Conservation (phyloP, 1,284 basidiomycete genomes). For the Pseudozyma pruni region DNA sequence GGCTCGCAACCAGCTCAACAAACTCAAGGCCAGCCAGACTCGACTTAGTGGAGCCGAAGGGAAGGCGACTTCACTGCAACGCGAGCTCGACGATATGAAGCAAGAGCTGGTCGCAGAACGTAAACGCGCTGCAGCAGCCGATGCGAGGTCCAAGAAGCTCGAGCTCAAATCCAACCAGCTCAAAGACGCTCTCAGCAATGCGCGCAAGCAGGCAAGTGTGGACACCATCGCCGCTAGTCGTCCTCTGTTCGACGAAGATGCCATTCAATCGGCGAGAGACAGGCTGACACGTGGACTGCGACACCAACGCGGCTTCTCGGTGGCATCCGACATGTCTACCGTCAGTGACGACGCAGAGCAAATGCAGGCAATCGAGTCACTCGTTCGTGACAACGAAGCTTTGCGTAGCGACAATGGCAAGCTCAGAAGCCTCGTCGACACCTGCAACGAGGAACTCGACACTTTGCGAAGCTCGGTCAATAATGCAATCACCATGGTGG, state of each 20-base stretch:
- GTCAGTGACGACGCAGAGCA: slow-evolving; percentile 18
- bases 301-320: slow-evolving; percentile 19
- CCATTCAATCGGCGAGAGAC: slow-evolving; percentile 35
- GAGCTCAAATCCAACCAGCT: slow-evolving; percentile 31
- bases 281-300: slow-evolving; percentile 34
- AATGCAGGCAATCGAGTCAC: slow-evolving; percentile 19
- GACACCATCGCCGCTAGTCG: slow-evolving; percentile 11
- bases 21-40: slow-evolving; percentile 77
- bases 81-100: slow-evolving; percentile 83
- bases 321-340: slow-evolving; percentile 5
- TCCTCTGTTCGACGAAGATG: slow-evolving; percentile 32
- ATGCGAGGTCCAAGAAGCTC: slow-evolving; percentile 74
- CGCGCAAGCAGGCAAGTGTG: slow-evolving; percentile 23
- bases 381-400: slow-evolving; percentile 53
- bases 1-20: slow-evolving; percentile 76
- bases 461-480: slow-evolving; percentile 36
- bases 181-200: slow-evolving; percentile 39
- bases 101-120: slow-evolving; percentile 83
- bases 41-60: slow-evolving; percentile 72
- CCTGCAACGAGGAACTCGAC: slow-evolving; percentile 56
- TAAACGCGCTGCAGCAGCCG: slow-evolving; percentile 77
- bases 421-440: slow-evolving; percentile 46
- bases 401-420: slow-evolving; percentile 45
- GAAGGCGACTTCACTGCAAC: slow-evolving; percentile 14
- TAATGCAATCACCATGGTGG: slow-evolving; percentile 28